Base-by-base conservation (phyloP, 2,329 filamentous ascomycete species). In the Alternaria arbusti region DNA sequence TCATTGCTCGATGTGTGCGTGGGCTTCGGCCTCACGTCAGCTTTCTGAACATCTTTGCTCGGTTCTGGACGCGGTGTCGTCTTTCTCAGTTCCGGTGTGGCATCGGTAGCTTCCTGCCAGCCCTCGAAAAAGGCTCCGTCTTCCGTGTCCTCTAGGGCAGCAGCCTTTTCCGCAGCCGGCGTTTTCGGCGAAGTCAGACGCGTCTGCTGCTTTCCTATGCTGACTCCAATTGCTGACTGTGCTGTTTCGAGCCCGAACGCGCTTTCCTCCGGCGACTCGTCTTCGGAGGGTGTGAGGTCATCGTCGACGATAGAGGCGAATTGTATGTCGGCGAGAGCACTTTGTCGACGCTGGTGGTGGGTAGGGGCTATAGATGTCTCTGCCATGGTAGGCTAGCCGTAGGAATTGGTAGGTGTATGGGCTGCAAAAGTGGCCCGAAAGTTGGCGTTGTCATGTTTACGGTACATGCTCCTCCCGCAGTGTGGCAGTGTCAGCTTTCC, bases 91-190 rank as follows among this genome's bases (percentile, higher is more conserved):
- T 59, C 57, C 28, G 58, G 32, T 13, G 55, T 36, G 7, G 49
- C 17, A 43, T 69, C 68, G 17, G 49, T 44, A 36, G 59, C 52
- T 11, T 72, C 67, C 54, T 82, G 77, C 55, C 79, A 79, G 43
- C 79, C 74, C 3, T 81, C 80, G 64, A 88, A 87, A 67, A 86
- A 84, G 15, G 76, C 82, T 5, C 82, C 83, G 30, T 79, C 79
- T 20, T 78, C 76, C 15, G 71, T 67, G 32, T 82, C 79, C 63
- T 87, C 85, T 69, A 90, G 78, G 2, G 84, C 84, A 3, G 85
- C 84, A n/a, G 81, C 84, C 74, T 89, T 89, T 72, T 89, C 87
- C 20, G 84, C 84, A 10, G 85, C 85, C 1, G 87, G 87, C 5
- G 87, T 89, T 45, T 82, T 81, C 10, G 86, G 84, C 17, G 86